phyloP scores from a whole-genome alignment of 345 rosid species.

The Eucalyptus urophylla region DNA sequence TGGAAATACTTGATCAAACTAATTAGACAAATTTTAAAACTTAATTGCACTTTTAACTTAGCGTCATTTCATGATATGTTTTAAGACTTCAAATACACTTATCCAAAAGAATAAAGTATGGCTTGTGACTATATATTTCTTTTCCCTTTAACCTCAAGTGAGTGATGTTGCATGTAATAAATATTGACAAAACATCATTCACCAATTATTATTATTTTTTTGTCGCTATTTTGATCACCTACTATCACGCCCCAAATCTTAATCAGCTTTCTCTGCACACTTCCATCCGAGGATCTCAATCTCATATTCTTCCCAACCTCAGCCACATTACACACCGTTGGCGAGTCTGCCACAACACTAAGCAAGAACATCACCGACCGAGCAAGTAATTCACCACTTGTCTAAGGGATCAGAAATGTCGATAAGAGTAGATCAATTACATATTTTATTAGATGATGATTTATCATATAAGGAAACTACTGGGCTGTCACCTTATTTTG shows the following conservation, averaged over 20 bases:
- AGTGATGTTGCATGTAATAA: neutral
- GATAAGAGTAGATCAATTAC: neutral
- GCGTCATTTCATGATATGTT: rapidly evolving
- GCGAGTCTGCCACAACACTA: neutral
- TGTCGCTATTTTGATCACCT: neutral
- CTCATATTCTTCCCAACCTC: neutral
- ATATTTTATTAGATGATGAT: neutral
- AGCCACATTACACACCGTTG: neutral
- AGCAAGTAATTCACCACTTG: neutral
- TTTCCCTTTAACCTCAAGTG: neutral
- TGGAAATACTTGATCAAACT: rapidly evolving
- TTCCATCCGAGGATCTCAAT: neutral
- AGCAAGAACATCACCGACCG: neutral
- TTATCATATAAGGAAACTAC: neutral
- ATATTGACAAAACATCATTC: neutral
- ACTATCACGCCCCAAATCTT: neutral
- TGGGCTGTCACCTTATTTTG: neutral
- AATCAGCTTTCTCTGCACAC: neutral
- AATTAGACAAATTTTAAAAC: rapidly evolving
- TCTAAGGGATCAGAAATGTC: neutral
- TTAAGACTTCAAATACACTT: too few species aligned
- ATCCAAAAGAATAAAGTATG: neutral
- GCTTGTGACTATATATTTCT: neutral
- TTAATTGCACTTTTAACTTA: rapidly evolving
- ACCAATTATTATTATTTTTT: neutral